Base-by-base conservation (phyloP, 768 basidiomycete genomes). In the Dioszegia crocea region DNA sequence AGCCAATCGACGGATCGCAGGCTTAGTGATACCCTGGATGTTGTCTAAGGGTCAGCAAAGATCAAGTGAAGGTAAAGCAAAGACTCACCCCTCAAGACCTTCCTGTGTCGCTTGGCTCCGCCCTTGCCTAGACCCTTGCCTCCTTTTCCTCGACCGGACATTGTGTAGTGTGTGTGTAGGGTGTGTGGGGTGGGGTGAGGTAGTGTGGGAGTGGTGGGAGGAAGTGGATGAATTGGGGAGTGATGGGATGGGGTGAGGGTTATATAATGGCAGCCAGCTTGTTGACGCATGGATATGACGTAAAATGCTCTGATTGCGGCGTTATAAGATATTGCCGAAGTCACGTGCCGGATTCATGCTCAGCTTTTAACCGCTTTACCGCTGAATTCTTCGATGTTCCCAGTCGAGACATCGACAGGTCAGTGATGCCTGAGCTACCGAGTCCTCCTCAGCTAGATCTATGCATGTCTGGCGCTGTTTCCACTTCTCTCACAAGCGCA, bases 1-100 rank as follows among this genome's bases (percentile, higher is more conserved):
- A 21, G 81, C 81, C 51, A 82, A 78, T 79, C 81, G 81, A 63
- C 81, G 79, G 74, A 81, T 82, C 33, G 81, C 80, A 58, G 80
- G 80, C 76, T 81, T 81, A 73, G 80, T 81, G 68, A 81, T 81
- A 75, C 80, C 80, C 66, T 68, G 70, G 24, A 38, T 11, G 21
- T 31, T 33, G 33, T 33, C 33, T 33, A 14, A 33, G n/a, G 26
- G 33, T 48, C 39, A 66, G 63, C 52, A 2, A 27, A 40, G 19
- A 4, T n/a, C 12, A 26, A 27, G 23, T 30, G 12, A 6, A 30
- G 24, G 17, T 9, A 23, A 38, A n/a, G 49, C 10, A 36, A 29
- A 23, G 23, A 67, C 71, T 50, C 38, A 73, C 77, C 71, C 59
- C 77, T 71, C 44, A 81, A 67, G 27, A 81, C 80, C 77, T 81